phyloP scores from a whole-genome alignment of 2,329 filamentous ascomycete genomes.

The Diaporthe sp. region DNA sequence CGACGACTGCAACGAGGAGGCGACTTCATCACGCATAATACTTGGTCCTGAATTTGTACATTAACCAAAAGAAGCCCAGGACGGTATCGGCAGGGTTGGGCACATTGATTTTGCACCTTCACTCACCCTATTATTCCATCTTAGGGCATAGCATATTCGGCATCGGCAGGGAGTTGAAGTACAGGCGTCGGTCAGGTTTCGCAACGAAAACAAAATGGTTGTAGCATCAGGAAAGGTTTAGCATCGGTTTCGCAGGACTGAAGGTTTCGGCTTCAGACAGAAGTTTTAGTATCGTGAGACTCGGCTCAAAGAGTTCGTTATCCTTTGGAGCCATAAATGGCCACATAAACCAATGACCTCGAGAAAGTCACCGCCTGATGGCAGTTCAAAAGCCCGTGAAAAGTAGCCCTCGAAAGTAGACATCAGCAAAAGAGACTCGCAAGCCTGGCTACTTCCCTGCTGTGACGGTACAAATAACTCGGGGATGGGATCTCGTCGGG shows the following conservation, averaged over 20 bases:
- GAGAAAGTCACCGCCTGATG: background rate
- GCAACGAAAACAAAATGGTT: background rate
- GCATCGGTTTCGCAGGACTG: background rate
- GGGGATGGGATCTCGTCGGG: background rate
- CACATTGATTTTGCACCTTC: background rate
- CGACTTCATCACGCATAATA: background rate
- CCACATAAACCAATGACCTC: constrained; percentile 18
- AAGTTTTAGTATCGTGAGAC: background rate
- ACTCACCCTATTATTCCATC: constrained; percentile 19
- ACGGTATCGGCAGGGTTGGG: background rate
- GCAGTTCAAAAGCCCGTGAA: background rate
- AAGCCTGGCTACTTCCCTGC: background rate
- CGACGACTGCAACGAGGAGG: constrained; percentile 12
- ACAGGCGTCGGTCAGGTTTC: constrained; percentile 14
- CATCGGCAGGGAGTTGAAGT: constrained; percentile 34
- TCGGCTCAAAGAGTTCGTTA: constrained; percentile 2
- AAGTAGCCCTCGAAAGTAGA: background rate
- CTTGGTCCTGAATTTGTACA: background rate
- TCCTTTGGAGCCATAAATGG: constrained; percentile 4
- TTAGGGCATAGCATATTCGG: constrained; percentile 27
- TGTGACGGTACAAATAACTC: background rate
- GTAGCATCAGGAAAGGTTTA: background rate
- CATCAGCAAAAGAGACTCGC: background rate
- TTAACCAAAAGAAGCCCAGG: constrained; percentile 6
- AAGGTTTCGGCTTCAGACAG: constrained; percentile 1